phyloP scores from a whole-genome alignment of 2,329 filamentous ascomycete species.

The Cladosporium velox region DNA sequence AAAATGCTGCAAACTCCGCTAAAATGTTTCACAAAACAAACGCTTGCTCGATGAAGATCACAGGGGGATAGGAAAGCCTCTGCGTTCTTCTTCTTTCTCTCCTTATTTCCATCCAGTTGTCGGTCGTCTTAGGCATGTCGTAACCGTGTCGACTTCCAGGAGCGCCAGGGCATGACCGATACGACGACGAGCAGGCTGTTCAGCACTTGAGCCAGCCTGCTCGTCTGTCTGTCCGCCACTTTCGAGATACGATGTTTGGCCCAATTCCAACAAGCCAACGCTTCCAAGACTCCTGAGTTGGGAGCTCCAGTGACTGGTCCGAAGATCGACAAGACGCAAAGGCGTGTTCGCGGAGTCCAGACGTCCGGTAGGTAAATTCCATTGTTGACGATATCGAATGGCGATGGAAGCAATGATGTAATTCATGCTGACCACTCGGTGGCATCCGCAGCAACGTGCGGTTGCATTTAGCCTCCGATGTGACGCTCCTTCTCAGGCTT shows the following conservation, averaged over 20 bases:
- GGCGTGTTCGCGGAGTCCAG: background rate
- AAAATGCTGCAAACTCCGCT: background rate
- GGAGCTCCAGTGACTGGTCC: background rate
- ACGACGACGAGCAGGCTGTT: background rate
- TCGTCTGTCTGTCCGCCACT: background rate
- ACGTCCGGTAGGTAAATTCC: background rate
- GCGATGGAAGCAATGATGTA: background rate
- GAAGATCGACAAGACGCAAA: background rate
- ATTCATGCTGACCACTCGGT: background rate
- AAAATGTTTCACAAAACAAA: background rate
- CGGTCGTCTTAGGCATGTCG: background rate
- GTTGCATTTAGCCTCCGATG: slow-evolving; percentile 44
- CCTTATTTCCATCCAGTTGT: background rate
- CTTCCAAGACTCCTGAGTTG: background rate
- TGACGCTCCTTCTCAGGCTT: slow-evolving; percentile 72
- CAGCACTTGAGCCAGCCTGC: slow-evolving; percentile 16
- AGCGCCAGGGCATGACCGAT: background rate
- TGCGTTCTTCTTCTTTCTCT: background rate
- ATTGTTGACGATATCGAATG: background rate
- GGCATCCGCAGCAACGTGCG: background rate
- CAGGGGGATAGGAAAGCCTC: background rate
- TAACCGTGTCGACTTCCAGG: background rate
- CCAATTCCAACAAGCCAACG: background rate
- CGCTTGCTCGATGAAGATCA: background rate
- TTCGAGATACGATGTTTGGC: background rate